These are phyloP conservation scores for Acacia acuminata DNA, from an alignment of 306 rosid genomes.

Conservation along the genomic window DNA sequence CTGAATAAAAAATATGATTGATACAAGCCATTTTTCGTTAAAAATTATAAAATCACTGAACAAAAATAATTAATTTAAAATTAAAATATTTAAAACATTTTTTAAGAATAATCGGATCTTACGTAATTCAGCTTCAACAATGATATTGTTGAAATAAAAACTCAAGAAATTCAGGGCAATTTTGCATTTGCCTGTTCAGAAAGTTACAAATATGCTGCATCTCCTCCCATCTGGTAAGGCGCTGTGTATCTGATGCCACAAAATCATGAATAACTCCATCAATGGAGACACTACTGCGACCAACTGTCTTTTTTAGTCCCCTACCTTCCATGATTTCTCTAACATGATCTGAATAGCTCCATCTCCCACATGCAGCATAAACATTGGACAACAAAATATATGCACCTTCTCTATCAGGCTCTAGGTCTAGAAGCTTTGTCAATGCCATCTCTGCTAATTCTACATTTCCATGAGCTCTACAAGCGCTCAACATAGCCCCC, in stretches of 20 bases:
- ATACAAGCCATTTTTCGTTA: background rate
- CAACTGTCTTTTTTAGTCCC: slow-evolving; percentile 60
- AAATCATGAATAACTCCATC: slow-evolving; percentile 51
- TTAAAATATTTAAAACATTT: background rate
- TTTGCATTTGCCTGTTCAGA: slow-evolving; percentile 42
- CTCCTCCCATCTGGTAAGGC: slow-evolving; percentile 51
- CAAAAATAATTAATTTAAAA: background rate
- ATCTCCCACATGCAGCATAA: slow-evolving; percentile 53
- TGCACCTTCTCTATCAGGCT: slow-evolving; percentile 57
- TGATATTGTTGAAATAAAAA: background rate
- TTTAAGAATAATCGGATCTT: background rate
- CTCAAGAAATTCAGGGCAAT: slow-evolving; percentile 12
- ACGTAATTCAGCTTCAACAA: background rate
- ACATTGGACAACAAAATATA: slow-evolving; percentile 54
- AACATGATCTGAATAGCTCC: slow-evolving; percentile 48
- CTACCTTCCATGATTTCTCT: slow-evolving; percentile 52
- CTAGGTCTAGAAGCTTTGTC: slow-evolving; percentile 43
- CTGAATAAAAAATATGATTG: too few species aligned
- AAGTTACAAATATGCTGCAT: slow-evolving; percentile 34
- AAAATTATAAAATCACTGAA: background rate
- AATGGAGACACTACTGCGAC: slow-evolving; percentile 44
- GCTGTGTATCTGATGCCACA: slow-evolving; percentile 43
- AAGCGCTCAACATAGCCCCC: slow-evolving; percentile 60
- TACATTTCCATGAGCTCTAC: slow-evolving; percentile 48
- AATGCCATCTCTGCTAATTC: slow-evolving; percentile 55